Percentiles rank a stretch among this genome's conserved stretches.
Conservation (phyloP, 2,329 filamentous ascomycete genomes). For the Periglandula ipomoeae region DNA sequence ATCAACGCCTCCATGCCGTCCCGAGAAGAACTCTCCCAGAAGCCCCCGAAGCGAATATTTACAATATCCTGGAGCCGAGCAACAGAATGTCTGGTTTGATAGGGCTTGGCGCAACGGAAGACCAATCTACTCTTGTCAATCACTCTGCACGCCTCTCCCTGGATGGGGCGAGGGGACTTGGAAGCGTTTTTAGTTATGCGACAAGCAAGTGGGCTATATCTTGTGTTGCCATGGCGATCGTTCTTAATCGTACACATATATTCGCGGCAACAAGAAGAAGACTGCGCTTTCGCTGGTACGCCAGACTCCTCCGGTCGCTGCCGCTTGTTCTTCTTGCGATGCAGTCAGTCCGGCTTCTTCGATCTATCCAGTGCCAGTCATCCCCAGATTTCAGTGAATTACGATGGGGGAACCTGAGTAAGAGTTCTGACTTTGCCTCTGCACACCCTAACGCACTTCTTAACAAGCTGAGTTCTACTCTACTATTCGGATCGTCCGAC, state of each 20-base stretch:
- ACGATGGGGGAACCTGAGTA: conserved; percentile 59
- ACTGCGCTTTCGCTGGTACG: conserved; percentile 64
- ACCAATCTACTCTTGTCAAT: conserved; percentile 9
- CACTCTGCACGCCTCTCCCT: conserved; percentile 39
- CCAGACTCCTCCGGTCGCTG: conserved; percentile 58
- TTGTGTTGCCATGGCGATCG: conserved; percentile 75
- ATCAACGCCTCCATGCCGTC: conserved; percentile 24
- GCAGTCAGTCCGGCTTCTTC: conserved; percentile 63
- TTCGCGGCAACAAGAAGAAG: conserved; percentile 83
- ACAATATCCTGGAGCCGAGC: conserved; percentile 21
- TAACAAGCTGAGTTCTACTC: conserved; percentile 59
- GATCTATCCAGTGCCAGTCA: conserved; percentile 88
- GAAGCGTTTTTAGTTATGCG: conserved; percentile 81
- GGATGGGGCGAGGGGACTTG: conserved; percentile 59
- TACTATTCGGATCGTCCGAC: conserved; percentile 69
- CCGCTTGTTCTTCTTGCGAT: conserved; percentile 61
- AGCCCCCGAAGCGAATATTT: conserved; percentile 17
- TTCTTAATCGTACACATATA: conserved; percentile 86
- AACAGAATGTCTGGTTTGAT: conserved; percentile 1
- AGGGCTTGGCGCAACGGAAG: background rate
- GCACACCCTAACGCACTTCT: conserved; percentile 60
- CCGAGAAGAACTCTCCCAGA: conserved; percentile 14
- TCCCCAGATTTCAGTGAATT: conserved; percentile 60
- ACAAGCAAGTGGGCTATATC: conserved; percentile 88
- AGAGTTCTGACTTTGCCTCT: conserved; percentile 59